Evolutionary conservation across 805 yeast species (phyloP), one percentile per base, ranked within the genome.

Genomic region (Wickerhamomyces silvicola): DNA sequence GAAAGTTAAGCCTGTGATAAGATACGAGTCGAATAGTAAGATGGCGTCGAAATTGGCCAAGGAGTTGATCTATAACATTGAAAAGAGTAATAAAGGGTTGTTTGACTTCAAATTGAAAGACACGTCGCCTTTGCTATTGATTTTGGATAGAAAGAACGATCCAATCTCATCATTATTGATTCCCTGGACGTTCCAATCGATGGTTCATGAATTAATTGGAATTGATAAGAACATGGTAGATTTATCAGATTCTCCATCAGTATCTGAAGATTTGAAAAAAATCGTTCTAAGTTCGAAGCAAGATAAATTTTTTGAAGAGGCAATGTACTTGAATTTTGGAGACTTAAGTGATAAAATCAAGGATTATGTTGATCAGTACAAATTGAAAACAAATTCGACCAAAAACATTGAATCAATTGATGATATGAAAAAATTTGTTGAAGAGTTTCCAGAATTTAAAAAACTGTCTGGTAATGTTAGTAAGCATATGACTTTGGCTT

Each of bases 171-270:
- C 99, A 2, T 66, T 92, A 19, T 60, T 92, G 30, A 75, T 81
- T 24, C 98, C 97, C 2, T 92, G 99, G 99, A 88, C 98, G 2
- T 92, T 86, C 58, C 97, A 90, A 53, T 83, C 96, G 2, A 90
- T 92, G 97, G 85, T 92, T 12, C 95, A 90, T 54, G 97, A 94
- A 54, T 69, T 87, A 15, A 63, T 92, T 19, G 95, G 90, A 2
- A 83, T 92, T 37, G 62, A 67, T 21, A 81, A 86, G 50, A 90
- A 92, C 46, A 72, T 88, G 3, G 94, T 86, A 4, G 81, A 76
- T 44, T 55, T 88, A 22, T 63, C 78, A 0, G 48, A 57, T 1
- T 68, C 74, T 2, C 72, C 81, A 2, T 75, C 70, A 42, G 60
- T 76, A 37, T 57, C 76, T 28, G 57, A 70, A n/a, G 83, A 78